These are phyloP conservation scores for Citeromyces nyonsensis DNA, from an alignment of 805 yeast species.

Conservation along the genomic window DNA sequence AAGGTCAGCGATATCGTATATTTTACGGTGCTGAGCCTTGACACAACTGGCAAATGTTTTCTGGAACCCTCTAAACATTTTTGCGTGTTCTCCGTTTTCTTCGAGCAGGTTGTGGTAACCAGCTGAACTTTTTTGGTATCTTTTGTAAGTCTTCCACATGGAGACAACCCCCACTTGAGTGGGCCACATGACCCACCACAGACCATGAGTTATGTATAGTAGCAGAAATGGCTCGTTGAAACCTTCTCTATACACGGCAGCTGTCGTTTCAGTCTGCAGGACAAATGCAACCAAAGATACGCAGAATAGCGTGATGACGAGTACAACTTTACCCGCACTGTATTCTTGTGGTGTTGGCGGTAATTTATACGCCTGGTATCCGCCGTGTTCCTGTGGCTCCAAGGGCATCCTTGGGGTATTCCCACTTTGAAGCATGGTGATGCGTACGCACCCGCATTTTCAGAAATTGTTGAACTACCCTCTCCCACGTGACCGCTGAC, in stretches of 20 bases:
- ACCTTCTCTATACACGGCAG: slow-evolving; percentile 41
- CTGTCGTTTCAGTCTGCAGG: slow-evolving; percentile 66
- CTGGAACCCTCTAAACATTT: slow-evolving; percentile 15
- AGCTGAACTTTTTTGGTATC: slow-evolving; percentile 7
- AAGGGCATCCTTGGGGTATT: too few species aligned
- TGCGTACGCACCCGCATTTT: too few species aligned
- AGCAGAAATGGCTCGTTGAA: slow-evolving; percentile 60
- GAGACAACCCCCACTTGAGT: slow-evolving; percentile 39
- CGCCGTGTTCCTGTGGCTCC: too few species aligned
- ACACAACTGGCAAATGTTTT: slow-evolving; percentile 18
- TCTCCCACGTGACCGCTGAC: too few species aligned
- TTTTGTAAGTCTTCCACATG: slow-evolving; percentile 22
- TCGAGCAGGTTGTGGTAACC: slow-evolving; percentile 5
- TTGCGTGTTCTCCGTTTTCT: slow-evolving; percentile 2
- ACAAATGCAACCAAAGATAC: slow-evolving; percentile 49
- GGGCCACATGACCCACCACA: slow-evolving; percentile 67
- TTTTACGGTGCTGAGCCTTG: slow-evolving; percentile 24
- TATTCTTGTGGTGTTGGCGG: background rate
- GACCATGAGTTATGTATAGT: slow-evolving; percentile 58
- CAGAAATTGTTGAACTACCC: too few species aligned
- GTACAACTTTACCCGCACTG: slow-evolving; percentile 15
- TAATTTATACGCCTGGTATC: too few species aligned
- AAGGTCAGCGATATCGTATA: slow-evolving; percentile 19
- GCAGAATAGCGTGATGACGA: slow-evolving; percentile 28
- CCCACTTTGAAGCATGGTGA: too few species aligned